Percentiles rank a stretch among this genome's conserved stretches.
Evolutionary conservation across 2,329 filamentous ascomycete species (phyloP).

Genomic region (Claviceps citrina): DNA sequence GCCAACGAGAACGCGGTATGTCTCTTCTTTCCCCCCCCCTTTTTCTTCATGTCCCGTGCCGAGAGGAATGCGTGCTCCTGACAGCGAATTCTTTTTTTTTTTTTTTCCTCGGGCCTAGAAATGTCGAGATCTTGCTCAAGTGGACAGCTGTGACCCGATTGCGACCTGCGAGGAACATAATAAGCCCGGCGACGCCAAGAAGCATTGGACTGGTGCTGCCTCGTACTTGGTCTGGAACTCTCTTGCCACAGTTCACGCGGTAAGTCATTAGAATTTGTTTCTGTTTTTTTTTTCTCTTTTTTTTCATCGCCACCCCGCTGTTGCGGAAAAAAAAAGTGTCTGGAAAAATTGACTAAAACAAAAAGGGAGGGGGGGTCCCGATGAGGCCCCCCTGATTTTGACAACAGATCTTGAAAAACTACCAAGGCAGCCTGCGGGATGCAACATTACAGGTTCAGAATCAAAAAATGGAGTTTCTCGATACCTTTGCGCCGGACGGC

Average conservation of each 20-base stretch:
- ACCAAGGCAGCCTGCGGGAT: neutral
- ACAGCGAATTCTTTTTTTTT: no score
- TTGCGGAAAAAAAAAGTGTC: no score
- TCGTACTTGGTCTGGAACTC: conserved; percentile 1
- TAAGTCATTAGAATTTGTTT: no score
- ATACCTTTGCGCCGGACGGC: neutral
- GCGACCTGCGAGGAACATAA: neutral
- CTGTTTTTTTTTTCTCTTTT: no score
- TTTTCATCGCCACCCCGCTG: no score
- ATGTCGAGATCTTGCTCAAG: neutral
- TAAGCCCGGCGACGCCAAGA: neutral
- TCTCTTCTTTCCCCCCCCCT: neutral
- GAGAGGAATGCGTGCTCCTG: no score
- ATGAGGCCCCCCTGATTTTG: no score
- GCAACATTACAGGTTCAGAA: neutral
- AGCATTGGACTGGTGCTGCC: neutral
- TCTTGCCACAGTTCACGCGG: neutral
- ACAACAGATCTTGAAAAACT: conserved; percentile 1
- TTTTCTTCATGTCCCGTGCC: no score
- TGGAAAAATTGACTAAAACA: neutral
- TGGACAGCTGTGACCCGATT: neutral
- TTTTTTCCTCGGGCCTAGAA: no score
- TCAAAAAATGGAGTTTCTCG: neutral
- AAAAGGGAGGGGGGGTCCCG: neutral
- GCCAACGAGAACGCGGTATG: neutral